Percentiles rank a stretch among this genome's conserved stretches.
Conservation (phyloP, 2,329 filamentous ascomycete genomes). For the Dothistroma septosporum region DNA sequence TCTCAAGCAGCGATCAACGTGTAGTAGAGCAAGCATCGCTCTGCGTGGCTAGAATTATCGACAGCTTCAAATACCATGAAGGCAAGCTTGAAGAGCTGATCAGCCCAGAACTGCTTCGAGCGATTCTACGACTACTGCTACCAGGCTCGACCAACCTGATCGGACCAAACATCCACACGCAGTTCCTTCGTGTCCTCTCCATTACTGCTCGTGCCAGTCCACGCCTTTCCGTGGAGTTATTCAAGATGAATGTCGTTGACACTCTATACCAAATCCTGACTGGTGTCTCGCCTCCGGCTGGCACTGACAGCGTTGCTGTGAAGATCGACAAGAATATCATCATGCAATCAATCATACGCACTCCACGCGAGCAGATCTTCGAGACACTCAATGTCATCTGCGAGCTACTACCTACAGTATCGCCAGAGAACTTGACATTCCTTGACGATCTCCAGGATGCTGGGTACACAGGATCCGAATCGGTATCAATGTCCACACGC, state of each 20-base stretch:
- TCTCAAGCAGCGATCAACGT: conserved; percentile 88
- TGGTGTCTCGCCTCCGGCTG: conserved; percentile 83
- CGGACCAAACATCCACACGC: conserved; percentile 88
- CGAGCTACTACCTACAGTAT: conserved; percentile 78
- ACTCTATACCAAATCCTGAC: conserved; percentile 96
- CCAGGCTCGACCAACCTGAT: conserved; percentile 96
- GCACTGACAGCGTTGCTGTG: conserved; percentile 69
- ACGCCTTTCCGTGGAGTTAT: conserved; percentile 76
- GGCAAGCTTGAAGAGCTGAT: conserved; percentile 89
- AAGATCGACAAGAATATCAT: conserved; percentile 96
- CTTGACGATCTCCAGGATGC: conserved; percentile 49
- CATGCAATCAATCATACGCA: conserved; percentile 96
- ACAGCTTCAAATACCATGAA: conserved; percentile 89
- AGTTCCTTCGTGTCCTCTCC: conserved; percentile 86
- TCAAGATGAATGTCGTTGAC: conserved; percentile 96
- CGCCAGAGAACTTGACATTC: conserved; percentile 52
- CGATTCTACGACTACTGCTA: conserved; percentile 79
- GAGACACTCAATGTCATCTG: conserved; percentile 97
- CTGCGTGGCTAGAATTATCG: conserved; percentile 91
- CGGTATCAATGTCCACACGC: conserved; percentile 41
- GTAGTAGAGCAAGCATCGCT: conserved; percentile 96
- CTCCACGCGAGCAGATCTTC: conserved; percentile 90
- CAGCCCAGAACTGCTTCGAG: conserved; percentile 78
- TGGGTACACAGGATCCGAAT: conserved; percentile 46
- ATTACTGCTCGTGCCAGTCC: conserved; percentile 89